Percentiles rank a stretch among this genome's conserved stretches.
Evolutionary conservation across 345 rosid species (phyloP).

Genomic region (Triadica sebifera): DNA sequence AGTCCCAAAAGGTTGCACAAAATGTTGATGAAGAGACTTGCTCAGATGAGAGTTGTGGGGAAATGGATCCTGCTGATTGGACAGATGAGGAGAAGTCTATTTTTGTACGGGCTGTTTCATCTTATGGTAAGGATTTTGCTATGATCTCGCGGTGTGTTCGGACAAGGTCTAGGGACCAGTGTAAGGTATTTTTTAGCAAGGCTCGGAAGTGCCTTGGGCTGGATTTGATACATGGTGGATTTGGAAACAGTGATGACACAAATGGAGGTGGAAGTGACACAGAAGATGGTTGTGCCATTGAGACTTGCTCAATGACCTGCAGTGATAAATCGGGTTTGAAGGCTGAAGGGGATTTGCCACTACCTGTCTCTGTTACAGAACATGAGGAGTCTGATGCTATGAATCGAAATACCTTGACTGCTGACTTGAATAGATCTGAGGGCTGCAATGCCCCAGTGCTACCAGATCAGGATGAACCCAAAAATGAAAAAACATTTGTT

Average conservation of each 20-base stretch:
- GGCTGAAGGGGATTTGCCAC: slow-evolving; percentile 39
- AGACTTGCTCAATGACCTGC: slow-evolving; percentile 46
- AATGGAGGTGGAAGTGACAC: slow-evolving; percentile 73
- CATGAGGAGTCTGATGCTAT: slow-evolving; percentile 31
- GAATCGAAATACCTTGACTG: slow-evolving; percentile 28
- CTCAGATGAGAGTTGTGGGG: slow-evolving; percentile 92
- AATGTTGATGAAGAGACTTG: slow-evolving; percentile 77
- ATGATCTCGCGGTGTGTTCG: slow-evolving; percentile 58
- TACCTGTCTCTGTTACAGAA: slow-evolving; percentile 31
- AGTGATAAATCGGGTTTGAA: slow-evolving; percentile 42
- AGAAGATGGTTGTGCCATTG: slow-evolving; percentile 61
- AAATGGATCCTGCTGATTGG: slow-evolving; percentile 82
- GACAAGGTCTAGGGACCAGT: slow-evolving; percentile 78
- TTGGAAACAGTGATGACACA: slow-evolving; percentile 54
- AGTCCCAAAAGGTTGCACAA: slow-evolving; percentile 43
- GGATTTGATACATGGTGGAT: slow-evolving; percentile 54
- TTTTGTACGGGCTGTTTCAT: slow-evolving; percentile 67
- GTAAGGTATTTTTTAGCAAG: slow-evolving; percentile 90
- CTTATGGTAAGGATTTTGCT: slow-evolving; percentile 86
- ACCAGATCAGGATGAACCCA: slow-evolving; percentile 27
- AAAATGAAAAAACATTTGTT: slow-evolving; percentile 29
- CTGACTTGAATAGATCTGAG: slow-evolving; percentile 34
- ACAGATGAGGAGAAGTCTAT: slow-evolving; percentile 80
- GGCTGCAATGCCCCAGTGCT: slow-evolving; percentile 29
- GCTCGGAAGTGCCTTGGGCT: slow-evolving; percentile 87